phyloP scores from a whole-genome alignment of 1,139 yeast genomes.

The Candida glucosophila region DNA sequence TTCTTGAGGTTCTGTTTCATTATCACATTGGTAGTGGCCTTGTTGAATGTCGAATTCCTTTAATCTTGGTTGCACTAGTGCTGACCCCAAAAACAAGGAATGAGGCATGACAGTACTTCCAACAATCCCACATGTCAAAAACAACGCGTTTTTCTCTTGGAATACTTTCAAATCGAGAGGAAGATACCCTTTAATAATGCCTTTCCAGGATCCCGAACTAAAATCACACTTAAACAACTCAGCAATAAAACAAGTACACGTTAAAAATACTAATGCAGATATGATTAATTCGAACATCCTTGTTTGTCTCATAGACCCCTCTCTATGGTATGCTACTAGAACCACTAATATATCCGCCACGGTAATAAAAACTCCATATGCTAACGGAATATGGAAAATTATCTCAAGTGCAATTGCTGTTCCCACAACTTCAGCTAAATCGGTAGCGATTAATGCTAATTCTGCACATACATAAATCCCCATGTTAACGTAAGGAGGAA shows the following conservation, averaged over 20 bases:
- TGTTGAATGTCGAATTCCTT: constrained; percentile 53
- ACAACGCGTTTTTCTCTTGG: constrained; percentile 49
- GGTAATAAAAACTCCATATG: constrained; percentile 60
- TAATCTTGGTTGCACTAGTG: constrained; percentile 65
- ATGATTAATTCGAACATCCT: constrained; percentile 62
- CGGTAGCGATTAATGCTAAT: constrained; percentile 71
- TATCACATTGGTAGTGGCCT: constrained; percentile 17
- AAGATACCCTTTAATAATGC: constrained; percentile 49
- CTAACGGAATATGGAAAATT: constrained; percentile 56
- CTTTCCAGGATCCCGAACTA: constrained; percentile 22
- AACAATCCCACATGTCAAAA: constrained; percentile 62
- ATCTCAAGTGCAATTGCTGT: constrained; percentile 71
- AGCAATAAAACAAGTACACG: constrained; percentile 58
- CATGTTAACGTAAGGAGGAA: constrained; percentile 50
- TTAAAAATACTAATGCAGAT: constrained; percentile 49
- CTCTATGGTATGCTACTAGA: constrained; percentile 61
- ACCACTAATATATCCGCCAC: constrained; percentile 66
- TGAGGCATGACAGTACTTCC: constrained; percentile 88
- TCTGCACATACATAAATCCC: constrained; percentile 59
- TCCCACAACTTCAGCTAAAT: constrained; percentile 76
- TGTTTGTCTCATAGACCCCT: constrained; percentile 59
- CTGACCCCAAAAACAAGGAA: constrained; percentile 66
- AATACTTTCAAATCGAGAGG: constrained; percentile 45
- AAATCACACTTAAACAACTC: constrained; percentile 49
- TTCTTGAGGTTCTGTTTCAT: constrained; percentile 5